Base-by-base conservation (phyloP, 768 basidiomycete species). In the Mrakia frigida region DNA sequence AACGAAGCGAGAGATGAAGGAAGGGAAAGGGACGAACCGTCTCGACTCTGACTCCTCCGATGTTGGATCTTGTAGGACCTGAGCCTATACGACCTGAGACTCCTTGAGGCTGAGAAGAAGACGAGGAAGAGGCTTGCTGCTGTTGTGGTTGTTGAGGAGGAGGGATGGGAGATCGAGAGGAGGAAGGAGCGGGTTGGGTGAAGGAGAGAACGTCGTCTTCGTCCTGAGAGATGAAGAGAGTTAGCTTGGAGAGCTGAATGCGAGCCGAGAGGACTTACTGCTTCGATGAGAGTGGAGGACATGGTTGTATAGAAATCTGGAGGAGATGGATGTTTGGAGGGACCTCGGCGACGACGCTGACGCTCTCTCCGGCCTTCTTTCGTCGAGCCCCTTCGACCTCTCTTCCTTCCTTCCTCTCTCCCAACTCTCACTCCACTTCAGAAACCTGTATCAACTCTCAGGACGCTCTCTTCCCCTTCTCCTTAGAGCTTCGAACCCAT, bases 171-270 rank as follows among this genome's bases (percentile, higher is more conserved):
- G 76, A 72, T 0, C 53, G 65, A 46, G 76, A 71, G 14, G 39
- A n/a, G 53, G 73, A 56, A 31, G 63, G 77, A 39, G 77, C 43
- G 18, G 73, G 77, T 31, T 74, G 67, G 14, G 68, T 43, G 77
- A 78, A 77, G 1, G 76, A 77, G 52, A 77, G 76, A 16, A 53
- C 52, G 31, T 73, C 72, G 56, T 77, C 76, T 37, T 77, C 76
- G 76, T 77, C 76, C 76, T 77, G 67, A n/a, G 13, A 21, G n/a
- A n/a, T 5, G 18, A 25, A 3, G 35, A n/a, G 61, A 33, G 31
- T 28, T 46, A 68, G 39, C 56, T 4, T 50, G 16, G 6, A 35
- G 52, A 25, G 52, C 14, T 4, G 28, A 1, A 13, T 52, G 25
- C 28, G 28, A 3, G n/a, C 35, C 1, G 5, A 41, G 18, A 16